These are phyloP conservation scores for Magnaporthales sp. DNA, from an alignment of 2,329 filamentous ascomycete species.

Conservation along the genomic window DNA sequence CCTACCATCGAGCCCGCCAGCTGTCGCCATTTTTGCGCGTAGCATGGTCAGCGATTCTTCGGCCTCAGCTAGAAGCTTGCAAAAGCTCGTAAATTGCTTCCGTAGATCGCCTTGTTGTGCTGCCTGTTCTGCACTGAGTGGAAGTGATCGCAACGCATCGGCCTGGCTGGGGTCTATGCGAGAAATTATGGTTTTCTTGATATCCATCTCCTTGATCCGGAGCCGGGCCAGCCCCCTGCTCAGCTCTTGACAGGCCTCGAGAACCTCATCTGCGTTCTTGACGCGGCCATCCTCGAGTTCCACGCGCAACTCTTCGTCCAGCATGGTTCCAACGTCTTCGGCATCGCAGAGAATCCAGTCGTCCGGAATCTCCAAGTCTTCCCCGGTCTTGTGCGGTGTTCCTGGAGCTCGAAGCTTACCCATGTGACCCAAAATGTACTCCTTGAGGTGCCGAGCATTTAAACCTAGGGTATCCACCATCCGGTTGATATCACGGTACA, in stretches of 20 bases:
- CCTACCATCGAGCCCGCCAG: slow-evolving; percentile 29
- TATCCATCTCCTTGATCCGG: slow-evolving; percentile 66
- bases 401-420: slow-evolving; percentile 31
- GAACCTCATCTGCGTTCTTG: slow-evolving; percentile 57
- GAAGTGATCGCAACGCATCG: slow-evolving; percentile 57
- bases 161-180: slow-evolving; percentile 59
- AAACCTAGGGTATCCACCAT: slow-evolving; percentile 93
- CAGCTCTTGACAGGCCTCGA: slow-evolving; percentile 59
- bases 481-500: slow-evolving; percentile 76
- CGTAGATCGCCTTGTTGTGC: slow-evolving; percentile 79
- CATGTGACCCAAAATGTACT: slow-evolving; percentile 60
- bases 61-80: slow-evolving; percentile 64
- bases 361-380: slow-evolving; percentile 61
- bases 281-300: slow-evolving; percentile 62
- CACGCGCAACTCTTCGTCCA: slow-evolving; percentile 54
- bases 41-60: slow-evolving; percentile 76
- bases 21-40: slow-evolving; percentile 63
- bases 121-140: slow-evolving; percentile 76
- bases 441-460: slow-evolving; percentile 61
- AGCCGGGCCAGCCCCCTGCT: slow-evolving; percentile 63
- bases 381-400: slow-evolving; percentile 45
- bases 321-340: slow-evolving; percentile 53
- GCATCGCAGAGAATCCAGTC: slow-evolving; percentile 73
- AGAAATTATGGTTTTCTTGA: slow-evolving; percentile 66
- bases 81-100: slow-evolving; percentile 63